Evolutionary conservation across 2,329 filamentous ascomycete genomes (phyloP).

Genomic region (Hypocreales sp.): DNA sequence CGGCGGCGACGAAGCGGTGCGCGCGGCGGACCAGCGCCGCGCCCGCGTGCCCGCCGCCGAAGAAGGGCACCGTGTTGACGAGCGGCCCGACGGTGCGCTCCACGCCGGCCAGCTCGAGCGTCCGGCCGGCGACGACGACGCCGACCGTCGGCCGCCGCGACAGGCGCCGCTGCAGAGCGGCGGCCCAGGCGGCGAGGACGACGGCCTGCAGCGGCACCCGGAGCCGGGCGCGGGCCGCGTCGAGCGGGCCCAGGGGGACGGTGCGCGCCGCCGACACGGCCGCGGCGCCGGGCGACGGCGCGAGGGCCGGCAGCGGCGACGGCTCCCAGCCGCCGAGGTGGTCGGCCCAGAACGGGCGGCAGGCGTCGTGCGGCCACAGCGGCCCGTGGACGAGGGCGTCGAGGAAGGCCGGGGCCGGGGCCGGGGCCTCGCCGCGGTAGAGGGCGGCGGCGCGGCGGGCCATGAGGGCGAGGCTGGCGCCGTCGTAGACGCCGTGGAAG

Average conservation of each 20-base stretch:
- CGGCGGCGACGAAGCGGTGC: conserved; percentile 54
- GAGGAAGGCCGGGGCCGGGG: conserved; percentile 40
- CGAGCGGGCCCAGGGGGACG: conserved; percentile 27
- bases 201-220: conserved; percentile 68
- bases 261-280: conserved; percentile 5
- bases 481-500: conserved; percentile 82
- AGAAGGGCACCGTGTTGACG: conserved; percentile 79
- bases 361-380: conserved; percentile 27
- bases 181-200: conserved; percentile 59
- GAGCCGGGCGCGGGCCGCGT: conserved; percentile 37
- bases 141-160: conserved; percentile 43
- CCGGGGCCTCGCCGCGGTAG: conserved; percentile 6
- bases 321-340: conserved; percentile 27
- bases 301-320: conserved; percentile 6
- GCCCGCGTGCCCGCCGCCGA: conserved; percentile 36
- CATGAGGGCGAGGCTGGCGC: conserved; percentile 57
- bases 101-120: conserved; percentile 48
- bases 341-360: conserved; percentile 49
- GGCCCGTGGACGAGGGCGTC: conserved; percentile 57
- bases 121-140: conserved; percentile 63
- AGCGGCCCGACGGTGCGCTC: conserved; percentile 64
- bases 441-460: conserved; percentile 34
- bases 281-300: not conserved
- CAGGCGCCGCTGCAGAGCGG: conserved; percentile 39
- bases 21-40: conserved; percentile 42